Percentiles rank a stretch among this genome's conserved stretches.
Conservation (phyloP, 2,329 filamentous ascomycete species). For the Cladosporium sphaerospermum region DNA sequence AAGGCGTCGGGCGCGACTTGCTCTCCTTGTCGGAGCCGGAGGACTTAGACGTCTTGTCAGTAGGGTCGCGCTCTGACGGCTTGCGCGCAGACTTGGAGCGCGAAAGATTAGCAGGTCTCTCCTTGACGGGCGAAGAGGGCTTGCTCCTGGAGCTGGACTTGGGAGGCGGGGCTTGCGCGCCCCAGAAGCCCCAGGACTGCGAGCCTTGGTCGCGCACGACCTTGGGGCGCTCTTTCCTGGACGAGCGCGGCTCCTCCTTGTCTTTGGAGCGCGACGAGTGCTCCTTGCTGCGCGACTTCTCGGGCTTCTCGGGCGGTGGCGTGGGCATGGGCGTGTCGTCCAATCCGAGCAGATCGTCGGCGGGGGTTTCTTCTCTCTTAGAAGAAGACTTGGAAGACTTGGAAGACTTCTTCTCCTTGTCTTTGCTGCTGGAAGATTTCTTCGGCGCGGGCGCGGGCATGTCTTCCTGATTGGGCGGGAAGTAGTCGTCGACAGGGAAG, state of each 20-base stretch:
- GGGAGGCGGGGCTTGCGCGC: slow-evolving; percentile 40
- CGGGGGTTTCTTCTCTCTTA: not conserved
- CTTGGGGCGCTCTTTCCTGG: slow-evolving; percentile 70
- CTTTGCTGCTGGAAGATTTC: slow-evolving; percentile 23
- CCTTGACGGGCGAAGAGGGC: slow-evolving; percentile 35
- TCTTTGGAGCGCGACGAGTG: slow-evolving; percentile 14
- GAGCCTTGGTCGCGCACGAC: slow-evolving; percentile 62
- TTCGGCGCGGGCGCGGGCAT: slow-evolving; percentile 15
- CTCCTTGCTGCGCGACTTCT: slow-evolving; percentile 3
- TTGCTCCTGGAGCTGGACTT: slow-evolving; percentile 44
- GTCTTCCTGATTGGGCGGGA: slow-evolving; percentile 14
- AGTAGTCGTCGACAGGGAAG: slow-evolving; percentile 41
- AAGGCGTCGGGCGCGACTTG: slow-evolving; percentile 48
- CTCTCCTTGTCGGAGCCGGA: slow-evolving; percentile 64
- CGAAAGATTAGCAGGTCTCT: slow-evolving; percentile 37
- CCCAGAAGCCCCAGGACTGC: slow-evolving; percentile 69
- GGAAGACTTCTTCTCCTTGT: slow-evolving; percentile 30
- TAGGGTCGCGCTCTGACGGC: slow-evolving; percentile 43
- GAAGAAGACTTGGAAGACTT: slow-evolving; percentile 17
- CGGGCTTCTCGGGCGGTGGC: slow-evolving; percentile 40
- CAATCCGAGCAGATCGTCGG: slow-evolving; percentile 25
- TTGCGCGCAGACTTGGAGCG: slow-evolving; percentile 54
- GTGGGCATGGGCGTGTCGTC: slow-evolving; percentile 39
- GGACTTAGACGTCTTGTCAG: slow-evolving; percentile 60
- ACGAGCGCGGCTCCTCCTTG: slow-evolving; percentile 44